Percentiles rank a stretch among this genome's conserved stretches.
These are phyloP conservation scores for Suhomyces bolitotheri DNA, from an alignment of 1,139 yeast species.

Conservation along the genomic window DNA sequence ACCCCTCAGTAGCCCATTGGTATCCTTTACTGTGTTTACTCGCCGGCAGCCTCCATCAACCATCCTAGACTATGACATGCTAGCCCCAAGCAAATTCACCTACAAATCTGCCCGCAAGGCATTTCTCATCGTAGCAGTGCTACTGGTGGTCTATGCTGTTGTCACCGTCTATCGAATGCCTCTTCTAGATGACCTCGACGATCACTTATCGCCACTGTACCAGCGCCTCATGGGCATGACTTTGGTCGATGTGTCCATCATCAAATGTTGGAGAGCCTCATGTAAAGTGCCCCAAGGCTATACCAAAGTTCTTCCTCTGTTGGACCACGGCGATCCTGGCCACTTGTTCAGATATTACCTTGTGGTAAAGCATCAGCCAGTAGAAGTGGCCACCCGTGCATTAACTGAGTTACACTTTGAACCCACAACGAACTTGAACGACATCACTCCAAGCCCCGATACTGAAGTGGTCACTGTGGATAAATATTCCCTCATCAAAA, in stretches of 20 bases:
- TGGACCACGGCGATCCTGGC: constrained; percentile 10
- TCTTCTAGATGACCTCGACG: neutral
- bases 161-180: neutral
- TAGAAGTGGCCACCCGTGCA: constrained; percentile 15
- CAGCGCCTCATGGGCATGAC: constrained; percentile 4
- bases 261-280: constrained; percentile 14
- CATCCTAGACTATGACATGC: constrained; percentile 5
- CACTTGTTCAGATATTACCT: constrained; percentile 18
- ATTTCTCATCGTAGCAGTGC: constrained; percentile 1
- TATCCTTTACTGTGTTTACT: no score
- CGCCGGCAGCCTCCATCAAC: no score
- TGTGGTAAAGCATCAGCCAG: constrained; percentile 14
- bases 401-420: constrained; percentile 18
- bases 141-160: constrained; percentile 2
- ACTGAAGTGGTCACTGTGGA: constrained; percentile 9
- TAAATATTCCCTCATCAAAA: constrained; percentile 10
- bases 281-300: constrained; percentile 17
- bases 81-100: constrained; percentile 6
- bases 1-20: no score
- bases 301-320: constrained; percentile 16
- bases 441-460: neutral
- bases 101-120: constrained; percentile 9
- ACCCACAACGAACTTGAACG: constrained; percentile 2
- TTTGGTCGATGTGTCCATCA: constrained; percentile 15
- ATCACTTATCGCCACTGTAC: constrained; percentile 3